Base-by-base conservation (phyloP, 78 protist genomes). In the Speleostelium caveatum region DNA sequence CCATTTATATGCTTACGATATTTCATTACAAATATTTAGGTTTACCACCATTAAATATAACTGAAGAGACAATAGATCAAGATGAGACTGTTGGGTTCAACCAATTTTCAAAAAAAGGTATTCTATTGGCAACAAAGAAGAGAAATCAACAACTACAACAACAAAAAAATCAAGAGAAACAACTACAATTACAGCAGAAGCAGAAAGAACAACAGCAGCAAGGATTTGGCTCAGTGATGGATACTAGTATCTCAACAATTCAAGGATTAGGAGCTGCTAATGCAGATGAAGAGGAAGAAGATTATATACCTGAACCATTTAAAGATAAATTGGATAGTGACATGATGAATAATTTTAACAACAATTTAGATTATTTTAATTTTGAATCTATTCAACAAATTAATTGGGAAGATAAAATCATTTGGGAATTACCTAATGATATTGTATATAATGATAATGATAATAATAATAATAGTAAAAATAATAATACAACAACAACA, bases 331-430 rank as follows among this genome's bases (percentile, higher is more conserved):
- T 28, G 3, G 73, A 83, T 35, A 53, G 69, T 2, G 56, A 39
- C 30, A 10, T 56, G 6, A 3, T 59, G 7, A 26, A 60, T 3
- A 45, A 24, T 10, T 69, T 69, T 74, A 41, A 35, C 30, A 41
- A 35, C 30, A 22, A 55, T 3, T n/a, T 69, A n/a, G 75, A 74
- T 2, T 74, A 67, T 12, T 60, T 26, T 41, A 28, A 58, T 32
- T 83, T 35, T 33, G 30, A 67, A n/a, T 24, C 72, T 8, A 59
- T 83, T 14, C 56, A 69, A 49, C 79, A 71, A 22, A 35, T 60
- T n/a, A 65, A 83, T 39, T 83, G 91, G 91, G 91, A 83, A 56
- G 91, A 83, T 33, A 55, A 83, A 17, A 83, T 83, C 62, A 83
- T 83, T 59, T 83, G 91, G 91, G 79, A 83, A 58, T 69, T 24